Conservation (phyloP, 1,284 basidiomycete species). For the Cryptococcus maquisensis region DNA sequence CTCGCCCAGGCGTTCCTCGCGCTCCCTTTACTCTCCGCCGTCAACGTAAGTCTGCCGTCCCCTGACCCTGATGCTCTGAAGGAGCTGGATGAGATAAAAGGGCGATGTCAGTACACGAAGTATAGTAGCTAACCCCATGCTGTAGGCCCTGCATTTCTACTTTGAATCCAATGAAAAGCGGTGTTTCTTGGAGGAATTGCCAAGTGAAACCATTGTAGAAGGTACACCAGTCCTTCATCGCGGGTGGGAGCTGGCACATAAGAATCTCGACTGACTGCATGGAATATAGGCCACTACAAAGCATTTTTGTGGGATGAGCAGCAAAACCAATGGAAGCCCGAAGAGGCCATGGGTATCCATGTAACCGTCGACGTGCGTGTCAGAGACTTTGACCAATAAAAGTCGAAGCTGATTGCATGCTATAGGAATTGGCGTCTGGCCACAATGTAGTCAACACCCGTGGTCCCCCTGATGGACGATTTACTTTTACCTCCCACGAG, state of each 20-base stretch:
- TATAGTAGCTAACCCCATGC: not conserved
- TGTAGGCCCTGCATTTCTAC: constrained; percentile 78
- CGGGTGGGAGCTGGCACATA: not conserved
- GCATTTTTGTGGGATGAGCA: constrained; percentile 85
- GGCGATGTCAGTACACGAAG: not conserved
- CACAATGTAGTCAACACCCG: constrained; percentile 71
- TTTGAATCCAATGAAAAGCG: constrained; percentile 84
- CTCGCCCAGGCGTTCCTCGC: constrained; percentile 16
- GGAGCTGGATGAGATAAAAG: not conserved
- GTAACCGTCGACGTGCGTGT: constrained; percentile 78
- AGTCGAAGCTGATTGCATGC: not conserved
- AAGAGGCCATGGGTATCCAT: constrained; percentile 77
- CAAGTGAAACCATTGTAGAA: constrained; percentile 94
- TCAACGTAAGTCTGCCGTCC: constrained; percentile 19
- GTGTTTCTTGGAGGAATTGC: constrained; percentile 96
- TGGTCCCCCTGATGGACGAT: constrained; percentile 82
- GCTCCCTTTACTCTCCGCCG: constrained; percentile 23
- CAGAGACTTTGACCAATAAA: not conserved
- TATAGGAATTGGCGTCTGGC: constrained; percentile 33
- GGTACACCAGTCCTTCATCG: constrained; percentile 54
- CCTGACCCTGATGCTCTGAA: not conserved
- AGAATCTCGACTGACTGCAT: not conserved
- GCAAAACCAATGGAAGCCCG: constrained; percentile 64
- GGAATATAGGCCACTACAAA: constrained; percentile 74
- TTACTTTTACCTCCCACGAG: constrained; percentile 96